Conservation (phyloP, 1,284 basidiomycete species). For the Caloboletus firmus region DNA sequence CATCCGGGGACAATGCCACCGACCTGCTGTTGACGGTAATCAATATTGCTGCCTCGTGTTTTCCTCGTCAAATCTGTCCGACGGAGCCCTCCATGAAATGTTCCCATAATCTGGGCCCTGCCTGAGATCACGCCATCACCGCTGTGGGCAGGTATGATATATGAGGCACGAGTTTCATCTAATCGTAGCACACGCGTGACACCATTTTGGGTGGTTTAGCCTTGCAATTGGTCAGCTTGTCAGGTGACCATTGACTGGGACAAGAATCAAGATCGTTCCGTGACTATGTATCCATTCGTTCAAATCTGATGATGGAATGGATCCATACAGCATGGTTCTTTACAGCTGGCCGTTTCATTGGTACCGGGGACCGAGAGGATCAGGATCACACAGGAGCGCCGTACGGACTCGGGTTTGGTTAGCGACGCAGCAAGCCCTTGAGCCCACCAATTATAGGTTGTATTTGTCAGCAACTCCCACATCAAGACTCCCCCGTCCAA, state of each 20-base stretch:
- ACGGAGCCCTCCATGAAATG: conserved; percentile 17
- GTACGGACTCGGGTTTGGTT: conserved; percentile 14
- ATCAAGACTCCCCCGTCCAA: background rate
- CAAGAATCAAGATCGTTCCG: background rate
- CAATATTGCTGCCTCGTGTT: conserved; percentile 32
- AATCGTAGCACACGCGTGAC: conserved; percentile 27
- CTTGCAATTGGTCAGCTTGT: conserved; percentile 2
- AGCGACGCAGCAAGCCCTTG: conserved; percentile 18
- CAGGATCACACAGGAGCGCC: conserved; percentile 30
- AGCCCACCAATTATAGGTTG: conserved; percentile 14
- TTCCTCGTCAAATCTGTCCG: conserved; percentile 13
- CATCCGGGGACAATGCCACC: conserved; percentile 2
- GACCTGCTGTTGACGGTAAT: conserved; percentile 6
- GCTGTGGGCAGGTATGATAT: conserved; percentile 13
- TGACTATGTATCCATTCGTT: background rate
- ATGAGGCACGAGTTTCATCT: conserved; percentile 23
- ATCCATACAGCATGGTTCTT: conserved; percentile 13
- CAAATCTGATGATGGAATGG: conserved; percentile 11
- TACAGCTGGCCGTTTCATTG: conserved; percentile 16
- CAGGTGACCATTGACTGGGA: too few species aligned
- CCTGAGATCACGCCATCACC: conserved; percentile 15
- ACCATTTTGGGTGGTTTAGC: conserved; percentile 17
- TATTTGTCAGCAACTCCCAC: conserved; percentile 30
- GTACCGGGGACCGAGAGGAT: conserved; percentile 11
- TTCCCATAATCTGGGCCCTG: conserved; percentile 9